These are phyloP conservation scores for Saitozyma sp. DNA, from an alignment of 768 basidiomycete species.

Conservation along the genomic window DNA sequence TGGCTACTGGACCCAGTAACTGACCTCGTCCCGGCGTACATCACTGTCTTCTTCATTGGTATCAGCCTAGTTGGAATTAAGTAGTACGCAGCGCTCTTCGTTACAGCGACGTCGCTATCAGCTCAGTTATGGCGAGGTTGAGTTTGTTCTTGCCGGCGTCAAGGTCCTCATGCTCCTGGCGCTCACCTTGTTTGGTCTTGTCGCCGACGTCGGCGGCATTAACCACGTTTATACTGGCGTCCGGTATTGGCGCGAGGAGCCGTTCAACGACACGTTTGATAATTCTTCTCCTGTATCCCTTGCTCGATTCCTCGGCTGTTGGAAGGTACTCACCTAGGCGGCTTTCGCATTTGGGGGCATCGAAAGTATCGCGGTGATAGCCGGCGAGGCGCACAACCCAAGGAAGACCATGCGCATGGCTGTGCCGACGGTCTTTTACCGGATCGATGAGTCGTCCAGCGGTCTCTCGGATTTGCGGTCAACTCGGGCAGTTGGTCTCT, in stretches of 20 bases:
- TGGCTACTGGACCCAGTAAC: slow-evolving; percentile 8
- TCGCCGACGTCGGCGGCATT: slow-evolving; percentile 30
- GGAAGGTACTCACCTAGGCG: slow-evolving; percentile 9
- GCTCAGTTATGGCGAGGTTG: slow-evolving; percentile 33
- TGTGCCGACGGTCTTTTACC: neutral
- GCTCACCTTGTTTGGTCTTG: slow-evolving; percentile 35
- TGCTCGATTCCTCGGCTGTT: slow-evolving; percentile 11
- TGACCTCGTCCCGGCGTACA: slow-evolving; percentile 9
- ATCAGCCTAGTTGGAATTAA: slow-evolving; percentile 10
- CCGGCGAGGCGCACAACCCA: slow-evolving; percentile 43
- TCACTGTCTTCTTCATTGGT: slow-evolving; percentile 14
- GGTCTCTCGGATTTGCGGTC: too few species aligned
- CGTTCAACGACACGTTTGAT: slow-evolving; percentile 10
- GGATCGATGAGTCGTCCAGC: too few species aligned
- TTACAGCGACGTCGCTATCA: neutral
- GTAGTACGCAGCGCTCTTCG: slow-evolving; percentile 3
- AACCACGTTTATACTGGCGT: slow-evolving; percentile 21
- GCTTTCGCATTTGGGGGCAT: slow-evolving; percentile 24
- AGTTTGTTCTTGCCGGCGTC: slow-evolving; percentile 34
- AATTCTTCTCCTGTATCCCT: slow-evolving; percentile 4
- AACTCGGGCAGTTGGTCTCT: neutral
- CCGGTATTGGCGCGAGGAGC: slow-evolving; percentile 18
- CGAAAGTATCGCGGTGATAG: slow-evolving; percentile 27
- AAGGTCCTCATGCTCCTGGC: slow-evolving; percentile 36
- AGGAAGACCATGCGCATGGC: slow-evolving; percentile 30